Conservation (phyloP, 2,329 filamentous ascomycete genomes). For the Cordyceps farinosa region DNA sequence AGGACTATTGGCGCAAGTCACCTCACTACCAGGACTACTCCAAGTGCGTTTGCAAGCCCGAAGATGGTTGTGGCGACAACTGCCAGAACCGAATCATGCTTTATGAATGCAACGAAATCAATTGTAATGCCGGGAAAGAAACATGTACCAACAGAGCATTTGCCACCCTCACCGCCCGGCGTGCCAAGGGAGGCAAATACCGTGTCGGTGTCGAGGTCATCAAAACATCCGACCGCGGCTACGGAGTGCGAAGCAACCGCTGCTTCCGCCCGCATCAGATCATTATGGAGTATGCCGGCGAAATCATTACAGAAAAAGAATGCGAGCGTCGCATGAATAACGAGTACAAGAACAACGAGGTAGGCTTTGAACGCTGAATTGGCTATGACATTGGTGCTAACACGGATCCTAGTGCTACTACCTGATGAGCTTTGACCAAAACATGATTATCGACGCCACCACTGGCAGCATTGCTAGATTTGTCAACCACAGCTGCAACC, state of each 20-base stretch:
- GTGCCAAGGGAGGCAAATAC: slow-evolving; percentile 76
- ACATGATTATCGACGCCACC: slow-evolving; percentile 97
- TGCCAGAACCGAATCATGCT: slow-evolving; percentile 97
- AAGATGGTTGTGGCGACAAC: slow-evolving; percentile 79
- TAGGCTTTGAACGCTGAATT: slow-evolving; percentile 39
- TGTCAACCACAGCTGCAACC: slow-evolving; percentile 95
- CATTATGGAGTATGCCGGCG: slow-evolving; percentile 96
- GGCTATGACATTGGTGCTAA: slow-evolving; percentile 14
- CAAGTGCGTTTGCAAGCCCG: slow-evolving; percentile 72
- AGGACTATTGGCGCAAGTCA: slow-evolving; percentile 74
- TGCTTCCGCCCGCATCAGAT: slow-evolving; percentile 87
- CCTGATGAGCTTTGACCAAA: slow-evolving; percentile 96
- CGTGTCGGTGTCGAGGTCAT: slow-evolving; percentile 93
- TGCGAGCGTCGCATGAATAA: slow-evolving; percentile 92
- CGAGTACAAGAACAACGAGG: slow-evolving; percentile 89
- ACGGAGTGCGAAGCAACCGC: slow-evolving; percentile 86
- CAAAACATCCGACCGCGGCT: slow-evolving; percentile 83
- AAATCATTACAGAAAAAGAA: slow-evolving; percentile 93
- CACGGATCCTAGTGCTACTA: slow-evolving; percentile 73
- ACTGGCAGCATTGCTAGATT: slow-evolving; percentile 95
- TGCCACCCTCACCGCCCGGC: slow-evolving; percentile 70
- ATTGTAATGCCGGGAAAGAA: slow-evolving; percentile 75
- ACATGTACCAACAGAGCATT: slow-evolving; percentile 86
- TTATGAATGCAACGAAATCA: slow-evolving; percentile 89
- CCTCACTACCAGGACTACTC: slow-evolving; percentile 71